Evolutionary conservation across 2,329 filamentous ascomycete genomes (phyloP).

Genomic region (Tolypocladium tundrense): DNA sequence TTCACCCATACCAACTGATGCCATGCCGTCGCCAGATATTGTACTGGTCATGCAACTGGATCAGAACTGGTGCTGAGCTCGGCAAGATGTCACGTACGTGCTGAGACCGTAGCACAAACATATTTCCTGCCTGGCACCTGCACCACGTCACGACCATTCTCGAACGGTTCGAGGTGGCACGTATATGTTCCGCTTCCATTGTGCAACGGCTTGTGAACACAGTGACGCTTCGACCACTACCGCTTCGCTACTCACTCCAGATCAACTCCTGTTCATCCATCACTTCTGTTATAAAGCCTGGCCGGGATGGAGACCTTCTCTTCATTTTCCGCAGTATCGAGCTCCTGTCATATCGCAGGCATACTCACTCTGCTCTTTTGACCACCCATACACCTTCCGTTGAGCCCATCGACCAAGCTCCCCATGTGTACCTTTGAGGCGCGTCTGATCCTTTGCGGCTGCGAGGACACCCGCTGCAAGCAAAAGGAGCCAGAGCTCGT

Average conservation of each 20-base stretch:
- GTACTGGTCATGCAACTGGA: background rate
- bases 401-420: background rate
- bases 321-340: too few relatives aligned
- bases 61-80: background rate
- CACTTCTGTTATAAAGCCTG: too few relatives aligned
- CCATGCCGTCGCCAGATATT: background rate
- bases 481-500: background rate
- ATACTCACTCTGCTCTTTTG: too few relatives aligned
- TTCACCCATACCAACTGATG: too few relatives aligned
- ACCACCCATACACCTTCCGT: background rate
- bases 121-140: background rate
- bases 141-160: background rate
- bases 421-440: conserved; percentile 3
- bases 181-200: background rate
- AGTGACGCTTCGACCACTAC: background rate
- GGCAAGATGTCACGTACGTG: background rate
- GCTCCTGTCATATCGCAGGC: background rate
- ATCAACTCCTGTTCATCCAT: background rate
- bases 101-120: background rate
- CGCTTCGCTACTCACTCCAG: background rate
- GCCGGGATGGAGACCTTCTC: background rate
- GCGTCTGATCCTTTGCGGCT: conserved; percentile 3
- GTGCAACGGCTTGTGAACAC: background rate
- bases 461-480: conserved; percentile 1
- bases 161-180: background rate